Base-by-base conservation (phyloP, 768 basidiomycete genomes). In the Gymnopilus dilepis region DNA sequence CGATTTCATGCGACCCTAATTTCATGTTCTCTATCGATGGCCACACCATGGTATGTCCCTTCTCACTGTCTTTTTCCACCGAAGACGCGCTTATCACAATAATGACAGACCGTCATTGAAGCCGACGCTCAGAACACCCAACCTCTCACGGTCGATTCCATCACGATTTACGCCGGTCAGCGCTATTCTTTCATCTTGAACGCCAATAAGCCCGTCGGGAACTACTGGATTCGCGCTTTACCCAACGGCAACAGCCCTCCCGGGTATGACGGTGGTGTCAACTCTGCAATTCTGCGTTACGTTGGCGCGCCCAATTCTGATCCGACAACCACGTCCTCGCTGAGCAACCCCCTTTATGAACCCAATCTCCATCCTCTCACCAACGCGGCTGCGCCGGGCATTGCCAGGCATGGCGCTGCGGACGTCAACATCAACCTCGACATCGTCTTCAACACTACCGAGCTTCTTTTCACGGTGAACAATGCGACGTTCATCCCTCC, bases 181-280 rank as follows among this genome's bases (percentile, higher is more conserved):
- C 77, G 81, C n/a, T 80, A 82, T 45, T 82, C 79, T 0, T 74
- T 83, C 61, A 68, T 82, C 17, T 65, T 81, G 6, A 65, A 73
- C 13, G 74, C 82, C 6, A 73, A 77, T 58, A 73, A 79, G 47
- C 66, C 64, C 2, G 58, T 75, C n/a, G 66, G 58, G 38, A 81
- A 82, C 67, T 83, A 84, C 63, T 83, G 79, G 79, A 70, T 79
- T 42, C 71, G 77, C n/a, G 75, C 76, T 0, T 65, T 73, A 11
- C 77, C 77, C 2, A 77, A 74, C 30, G 3, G 53, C 2, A 72
- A 28, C 28, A 50, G 71, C 12, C 37, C 63, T 11, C n/a, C 38
- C n/a, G 61, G 55, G 12, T 68, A 64, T 28, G 59, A 17, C 15
- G 64, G 63, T 50, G 84, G 84, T 30, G 64, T 81, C 24, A 86